phyloP scores from a whole-genome alignment of 345 rosid genomes.

The Salix koriyanagi region DNA sequence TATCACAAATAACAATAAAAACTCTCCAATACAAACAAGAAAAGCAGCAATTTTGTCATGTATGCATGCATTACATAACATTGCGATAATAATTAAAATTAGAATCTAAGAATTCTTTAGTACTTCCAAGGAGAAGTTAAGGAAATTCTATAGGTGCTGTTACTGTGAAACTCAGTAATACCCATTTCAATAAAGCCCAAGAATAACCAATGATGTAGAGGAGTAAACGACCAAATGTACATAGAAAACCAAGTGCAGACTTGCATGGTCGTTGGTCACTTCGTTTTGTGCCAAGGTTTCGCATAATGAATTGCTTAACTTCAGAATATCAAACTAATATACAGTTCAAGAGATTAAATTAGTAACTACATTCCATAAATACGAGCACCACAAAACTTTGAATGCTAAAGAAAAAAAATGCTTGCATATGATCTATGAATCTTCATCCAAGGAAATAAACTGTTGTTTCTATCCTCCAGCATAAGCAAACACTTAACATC shows the following conservation, averaged over 20 bases:
- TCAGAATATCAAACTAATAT: not conserved
- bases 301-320: not conserved
- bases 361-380: not conserved
- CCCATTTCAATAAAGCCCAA: not conserved
- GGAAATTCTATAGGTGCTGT: not conserved
- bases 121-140: not conserved
- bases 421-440: not conserved
- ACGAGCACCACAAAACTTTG: not conserved
- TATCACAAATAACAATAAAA: not conserved
- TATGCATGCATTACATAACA: not conserved
- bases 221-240: not conserved
- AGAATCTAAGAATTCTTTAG: not conserved
- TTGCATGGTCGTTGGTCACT: not conserved
- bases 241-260: not conserved
- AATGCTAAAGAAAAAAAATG: not conserved
- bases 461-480: not conserved
- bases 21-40: not conserved
- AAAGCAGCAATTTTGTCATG: not conserved
- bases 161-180: not conserved
- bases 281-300: not conserved
- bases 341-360: not conserved
- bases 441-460: not conserved
- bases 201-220: not conserved
- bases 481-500: not conserved
- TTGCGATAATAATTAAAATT: not conserved